These are phyloP conservation scores for Peziza echinospora DNA, from an alignment of 495 filamentous ascomycete species.

Conservation along the genomic window DNA sequence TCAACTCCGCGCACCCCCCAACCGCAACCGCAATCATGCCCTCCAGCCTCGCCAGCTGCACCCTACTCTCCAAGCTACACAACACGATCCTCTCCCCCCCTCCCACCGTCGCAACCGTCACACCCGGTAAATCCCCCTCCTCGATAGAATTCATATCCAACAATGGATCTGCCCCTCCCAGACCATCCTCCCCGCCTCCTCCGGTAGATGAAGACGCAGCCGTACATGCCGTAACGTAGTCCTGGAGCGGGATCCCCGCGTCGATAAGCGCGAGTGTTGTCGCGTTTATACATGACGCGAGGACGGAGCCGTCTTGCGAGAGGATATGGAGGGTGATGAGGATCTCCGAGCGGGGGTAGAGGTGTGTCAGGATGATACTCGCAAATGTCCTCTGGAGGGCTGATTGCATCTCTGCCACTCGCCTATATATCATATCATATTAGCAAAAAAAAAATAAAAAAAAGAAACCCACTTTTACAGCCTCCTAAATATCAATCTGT, in stretches of 20 bases:
- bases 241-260: conserved; percentile 82
- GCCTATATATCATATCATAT: conserved; percentile 28
- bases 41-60: conserved; percentile 57
- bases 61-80: conserved; percentile 62
- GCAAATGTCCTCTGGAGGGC: conserved; percentile 55
- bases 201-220: conserved; percentile 53
- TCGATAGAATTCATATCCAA: conserved; percentile 71
- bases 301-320: conserved; percentile 72
- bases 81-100: conserved; percentile 50
- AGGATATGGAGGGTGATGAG: conserved; percentile 64
- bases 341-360: conserved; percentile 79
- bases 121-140: conserved; percentile 70
- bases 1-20: conserved; percentile 74
- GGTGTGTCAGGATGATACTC: conserved; percentile 52
- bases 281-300: conserved; percentile 79
- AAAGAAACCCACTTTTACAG: not conserved
- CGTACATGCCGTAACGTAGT: conserved; percentile 75
- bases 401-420: conserved; percentile 56
- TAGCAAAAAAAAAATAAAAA: no score
- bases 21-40: conserved; percentile 79
- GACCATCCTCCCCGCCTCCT: conserved; percentile 37
- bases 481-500: not conserved
- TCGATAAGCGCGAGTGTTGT: conserved; percentile 81
- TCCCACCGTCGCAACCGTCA: conserved; percentile 68
- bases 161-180: conserved; percentile 63